These are phyloP conservation scores for Candida ponderosae DNA, from an alignment of 805 yeast species.

Conservation along the genomic window DNA sequence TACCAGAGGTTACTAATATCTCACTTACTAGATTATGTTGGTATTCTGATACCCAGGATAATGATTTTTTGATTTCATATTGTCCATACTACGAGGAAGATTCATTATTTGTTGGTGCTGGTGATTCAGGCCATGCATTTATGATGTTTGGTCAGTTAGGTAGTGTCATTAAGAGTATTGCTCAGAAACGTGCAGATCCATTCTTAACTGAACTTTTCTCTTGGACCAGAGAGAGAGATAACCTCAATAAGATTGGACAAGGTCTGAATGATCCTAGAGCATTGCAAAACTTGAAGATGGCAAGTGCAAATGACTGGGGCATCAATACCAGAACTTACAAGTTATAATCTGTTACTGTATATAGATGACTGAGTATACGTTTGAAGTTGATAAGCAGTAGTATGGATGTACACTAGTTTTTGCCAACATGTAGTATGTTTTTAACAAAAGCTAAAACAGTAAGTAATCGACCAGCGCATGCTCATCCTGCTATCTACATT, in stretches of 20 bases:
- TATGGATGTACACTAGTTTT: too few relatives aligned
- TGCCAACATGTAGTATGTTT: too few relatives aligned
- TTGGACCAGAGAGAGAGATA: conserved; percentile 20
- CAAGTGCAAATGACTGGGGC: conserved; percentile 20
- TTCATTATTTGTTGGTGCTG: conserved; percentile 26
- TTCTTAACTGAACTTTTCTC: conserved; percentile 15
- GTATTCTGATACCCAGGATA: conserved; percentile 28
- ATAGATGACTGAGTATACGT: too few relatives aligned
- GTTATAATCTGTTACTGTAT: too few relatives aligned
- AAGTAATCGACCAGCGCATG: too few relatives aligned
- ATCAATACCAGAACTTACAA: too few relatives aligned
- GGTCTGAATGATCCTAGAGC: conserved; percentile 21
- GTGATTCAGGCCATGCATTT: conserved; percentile 33
- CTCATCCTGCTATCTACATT: too few relatives aligned
- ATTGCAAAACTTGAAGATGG: conserved; percentile 15
- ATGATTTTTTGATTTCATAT: conserved; percentile 26
- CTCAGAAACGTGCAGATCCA: conserved; percentile 9
- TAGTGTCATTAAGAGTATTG: conserved; percentile 13
- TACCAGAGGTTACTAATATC: conserved; percentile 20
- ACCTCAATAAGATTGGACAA: conserved; percentile 15
- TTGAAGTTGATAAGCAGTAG: too few relatives aligned
- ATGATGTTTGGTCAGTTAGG: conserved; percentile 30
- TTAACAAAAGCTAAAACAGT: too few relatives aligned
- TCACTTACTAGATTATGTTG: conserved; percentile 22
- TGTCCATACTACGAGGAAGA: conserved; percentile 21